Conservation (phyloP, 805 yeast species). For the Metschnikowia baotianmanensis region DNA sequence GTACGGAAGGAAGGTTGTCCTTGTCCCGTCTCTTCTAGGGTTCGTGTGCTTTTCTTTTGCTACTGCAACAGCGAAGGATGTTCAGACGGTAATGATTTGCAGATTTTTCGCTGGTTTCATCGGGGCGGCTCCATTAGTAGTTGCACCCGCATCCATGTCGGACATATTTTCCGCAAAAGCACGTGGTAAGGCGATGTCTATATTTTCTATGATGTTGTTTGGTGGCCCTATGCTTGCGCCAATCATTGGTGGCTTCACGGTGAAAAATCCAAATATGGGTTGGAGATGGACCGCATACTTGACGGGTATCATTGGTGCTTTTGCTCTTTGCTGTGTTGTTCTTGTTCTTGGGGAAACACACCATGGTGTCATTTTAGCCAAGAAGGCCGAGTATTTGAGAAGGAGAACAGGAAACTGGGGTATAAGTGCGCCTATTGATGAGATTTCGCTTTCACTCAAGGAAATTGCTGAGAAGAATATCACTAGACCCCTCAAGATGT, state of each 20-base stretch:
- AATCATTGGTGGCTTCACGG: conserved; percentile 57
- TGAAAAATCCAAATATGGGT: conserved; percentile 53
- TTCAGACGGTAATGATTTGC: conserved; percentile 24
- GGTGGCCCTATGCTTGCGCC: conserved; percentile 26
- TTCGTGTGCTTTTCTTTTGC: conserved; percentile 56
- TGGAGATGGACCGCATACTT: conserved; percentile 86
- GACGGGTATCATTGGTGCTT: conserved; percentile 57
- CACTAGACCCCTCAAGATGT: conserved; percentile 66
- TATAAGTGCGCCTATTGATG: conserved; percentile 73
- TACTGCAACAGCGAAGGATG: conserved; percentile 24
- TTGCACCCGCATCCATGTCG: conserved; percentile 25
- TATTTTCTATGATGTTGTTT: conserved; percentile 35
- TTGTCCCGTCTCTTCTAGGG: conserved; percentile 55
- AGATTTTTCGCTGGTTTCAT: conserved; percentile 25
- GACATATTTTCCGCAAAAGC: conserved; percentile 18
- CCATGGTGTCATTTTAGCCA: conserved; percentile 61
- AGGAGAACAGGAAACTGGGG: conserved; percentile 79
- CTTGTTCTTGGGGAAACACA: conserved; percentile 67
- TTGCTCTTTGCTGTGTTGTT: conserved; percentile 37
- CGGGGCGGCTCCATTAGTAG: conserved; percentile 27
- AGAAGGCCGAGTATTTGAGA: conserved; percentile 63
- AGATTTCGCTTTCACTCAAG: conserved; percentile 23
- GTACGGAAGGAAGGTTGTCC: conserved; percentile 65
- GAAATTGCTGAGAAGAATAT: conserved; percentile 62
- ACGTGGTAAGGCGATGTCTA: conserved; percentile 25